A percentile compares a stretch with the other conserved stretches of the same genome.
phyloP scores from a whole-genome alignment of 139 green algal genomes.

The Zygnema cylindricum region DNA sequence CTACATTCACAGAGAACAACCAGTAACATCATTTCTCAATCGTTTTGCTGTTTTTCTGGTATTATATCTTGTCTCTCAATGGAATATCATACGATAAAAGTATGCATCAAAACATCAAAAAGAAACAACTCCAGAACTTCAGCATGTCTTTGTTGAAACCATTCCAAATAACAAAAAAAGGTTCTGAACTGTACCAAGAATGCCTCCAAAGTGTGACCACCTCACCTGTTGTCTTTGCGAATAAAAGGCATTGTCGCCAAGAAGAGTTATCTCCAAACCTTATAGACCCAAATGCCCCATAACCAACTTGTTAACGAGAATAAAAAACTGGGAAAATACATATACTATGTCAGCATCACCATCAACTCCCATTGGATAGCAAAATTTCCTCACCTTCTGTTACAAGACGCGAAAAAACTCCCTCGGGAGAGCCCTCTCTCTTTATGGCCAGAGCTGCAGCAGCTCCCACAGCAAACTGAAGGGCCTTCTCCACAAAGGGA shows the following conservation, averaged over 20 bases:
- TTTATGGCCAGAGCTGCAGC: background rate
- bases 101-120: no score
- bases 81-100: no score
- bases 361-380: background rate
- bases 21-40: no score
- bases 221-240: conserved; percentile 54
- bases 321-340: background rate
- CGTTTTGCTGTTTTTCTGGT: no score
- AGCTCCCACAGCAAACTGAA: conserved; percentile 41
- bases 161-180: no score
- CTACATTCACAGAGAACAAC: no score
- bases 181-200: no score
- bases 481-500: conserved; percentile 39
- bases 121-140: no score
- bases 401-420: background rate
- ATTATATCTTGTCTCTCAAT: no score
- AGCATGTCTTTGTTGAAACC: no score
- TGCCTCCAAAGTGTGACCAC: background rate
- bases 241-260: conserved; percentile 62
- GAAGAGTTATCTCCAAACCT: conserved; percentile 49
- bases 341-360: background rate
- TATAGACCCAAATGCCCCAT: conserved; percentile 1
- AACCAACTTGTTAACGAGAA: background rate
- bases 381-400: background rate
- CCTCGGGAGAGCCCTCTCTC: background rate